Evolutionary conservation across 768 basidiomycete genomes (phyloP), one percentile per base, ranked within the genome.

Genomic region (Infundibulicybe gibba): DNA sequence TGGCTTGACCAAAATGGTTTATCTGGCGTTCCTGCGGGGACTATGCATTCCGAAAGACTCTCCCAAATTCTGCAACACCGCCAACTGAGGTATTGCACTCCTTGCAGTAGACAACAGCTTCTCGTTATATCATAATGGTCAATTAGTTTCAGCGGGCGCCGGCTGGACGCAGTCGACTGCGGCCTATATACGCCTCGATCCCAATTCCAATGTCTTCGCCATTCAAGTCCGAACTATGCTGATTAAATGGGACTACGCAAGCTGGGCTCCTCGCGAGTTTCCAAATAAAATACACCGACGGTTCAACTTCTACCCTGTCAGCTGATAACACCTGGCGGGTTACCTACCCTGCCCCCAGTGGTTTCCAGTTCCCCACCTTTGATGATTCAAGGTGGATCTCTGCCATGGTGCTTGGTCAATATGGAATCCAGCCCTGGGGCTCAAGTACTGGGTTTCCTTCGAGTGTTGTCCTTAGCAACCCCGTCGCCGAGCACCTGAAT

Each of bases 191-290:
- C 13, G 53, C 10, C 55, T 65, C 19, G 43, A 44, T 4, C 15
- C 54, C 1, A 42, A 43, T 6, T 53, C 55, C 10, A 55, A 54
- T 21, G n/a, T n/a, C n/a, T n/a, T n/a, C n/a, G n/a, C n/a, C n/a
- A n/a, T n/a, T n/a, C n/a, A n/a, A n/a, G n/a, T 61, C 9, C 65
- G 66, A 19, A 62, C 63, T 2, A 43, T 66, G 16, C 52, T 49
- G 12, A 65, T 56, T 5, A 65, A 59, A 14, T n/a, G 53, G 56
- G 17, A 60, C 59, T 25, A 45, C 53, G 3, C 59, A 62, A 8
- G 66, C 64, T 2, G 65, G 61, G 2, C 48, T 64, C 33, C 55
- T 66, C 35, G 54, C 57, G 13, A 47, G 61, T 9, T 58, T 61
- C n/a, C n/a, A n/a, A n/a, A n/a, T n/a, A n/a, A n/a, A n/a, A n/a